phyloP scores from a whole-genome alignment of 305 asterid species.

The Fraxinus dipetala region DNA sequence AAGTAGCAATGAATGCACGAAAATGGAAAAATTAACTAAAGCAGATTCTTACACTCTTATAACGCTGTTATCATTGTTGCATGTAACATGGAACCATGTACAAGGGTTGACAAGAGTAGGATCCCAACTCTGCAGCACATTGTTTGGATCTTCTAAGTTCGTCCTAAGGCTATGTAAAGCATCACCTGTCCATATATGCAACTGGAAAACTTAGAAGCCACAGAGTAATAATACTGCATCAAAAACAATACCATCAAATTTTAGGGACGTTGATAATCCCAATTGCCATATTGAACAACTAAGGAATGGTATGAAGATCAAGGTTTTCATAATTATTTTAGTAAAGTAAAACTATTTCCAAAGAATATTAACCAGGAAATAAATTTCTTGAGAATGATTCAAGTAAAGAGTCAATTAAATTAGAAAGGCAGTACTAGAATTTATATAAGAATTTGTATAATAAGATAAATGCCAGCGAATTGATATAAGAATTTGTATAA shows the following conservation, averaged over 20 bases:
- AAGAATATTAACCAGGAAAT: neutral
- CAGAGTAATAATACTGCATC: neutral
- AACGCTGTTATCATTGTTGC: slow-evolving; percentile 95
- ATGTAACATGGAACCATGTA: slow-evolving; percentile 98
- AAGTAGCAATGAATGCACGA: slow-evolving; percentile 2
- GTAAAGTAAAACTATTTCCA: neutral
- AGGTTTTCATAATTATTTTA: neutral
- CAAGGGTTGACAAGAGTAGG: slow-evolving; percentile 99
- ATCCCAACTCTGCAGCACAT: slow-evolving; percentile 97
- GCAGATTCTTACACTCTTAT: slow-evolving; percentile 77
- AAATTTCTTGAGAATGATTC: neutral
- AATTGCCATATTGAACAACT: slow-evolving; percentile 2
- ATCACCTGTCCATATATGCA: slow-evolving; percentile 60
- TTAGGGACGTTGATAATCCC: neutral
- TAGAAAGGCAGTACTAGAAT: neutral
- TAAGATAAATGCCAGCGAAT: neutral
- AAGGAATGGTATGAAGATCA: neutral
- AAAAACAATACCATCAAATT: neutral
- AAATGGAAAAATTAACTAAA: slow-evolving; percentile 3
- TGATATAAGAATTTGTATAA: neutral
- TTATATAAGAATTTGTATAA: neutral
- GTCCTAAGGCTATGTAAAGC: slow-evolving; percentile 78
- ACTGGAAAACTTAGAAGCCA: slow-evolving; percentile 12
- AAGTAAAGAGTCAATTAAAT: neutral
- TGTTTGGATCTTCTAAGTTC: slow-evolving; percentile 83